Evolutionary conservation across 768 basidiomycete species (phyloP).

Genomic region (Rickenella mellea): DNA sequence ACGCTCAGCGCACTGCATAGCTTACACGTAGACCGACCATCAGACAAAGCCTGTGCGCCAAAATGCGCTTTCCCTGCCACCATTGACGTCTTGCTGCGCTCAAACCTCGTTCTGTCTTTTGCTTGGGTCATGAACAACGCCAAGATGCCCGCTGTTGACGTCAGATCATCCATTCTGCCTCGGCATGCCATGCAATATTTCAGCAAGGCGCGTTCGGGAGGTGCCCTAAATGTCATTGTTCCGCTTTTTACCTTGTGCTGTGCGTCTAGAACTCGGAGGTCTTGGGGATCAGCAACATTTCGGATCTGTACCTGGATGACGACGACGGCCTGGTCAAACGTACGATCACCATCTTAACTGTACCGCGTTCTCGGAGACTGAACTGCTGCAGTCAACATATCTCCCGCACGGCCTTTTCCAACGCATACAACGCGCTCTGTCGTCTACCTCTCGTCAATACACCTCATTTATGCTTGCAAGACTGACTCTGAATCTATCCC

Average conservation of each 20-base stretch:
- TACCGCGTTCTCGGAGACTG: background rate
- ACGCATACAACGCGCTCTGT: background rate
- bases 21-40: slow-evolving; percentile 23
- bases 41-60: slow-evolving; percentile 19
- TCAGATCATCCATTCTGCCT: slow-evolving; percentile 41
- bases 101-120: slow-evolving; percentile 42
- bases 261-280: slow-evolving; percentile 52
- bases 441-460: slow-evolving; percentile 1
- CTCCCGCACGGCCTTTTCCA: slow-evolving; percentile 1
- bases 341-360: slow-evolving; percentile 10
- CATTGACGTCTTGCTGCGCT: slow-evolving; percentile 40
- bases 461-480: slow-evolving; percentile 6
- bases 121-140: slow-evolving; percentile 42
- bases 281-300: slow-evolving; percentile 50
- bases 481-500: too few relatives aligned
- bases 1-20: slow-evolving; percentile 37
- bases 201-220: slow-evolving; percentile 27
- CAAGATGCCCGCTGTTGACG: slow-evolving; percentile 25
- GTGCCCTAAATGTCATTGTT: background rate
- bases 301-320: slow-evolving; percentile 39
- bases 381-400: background rate
- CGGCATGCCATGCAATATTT: slow-evolving; percentile 42
- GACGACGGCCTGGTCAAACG: slow-evolving; percentile 31
- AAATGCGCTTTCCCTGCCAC: slow-evolving; percentile 25
- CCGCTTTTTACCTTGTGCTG: too few relatives aligned